Base-by-base conservation (phyloP, 2,329 filamentous ascomycete species). In the Karstenula rhodostoma region DNA sequence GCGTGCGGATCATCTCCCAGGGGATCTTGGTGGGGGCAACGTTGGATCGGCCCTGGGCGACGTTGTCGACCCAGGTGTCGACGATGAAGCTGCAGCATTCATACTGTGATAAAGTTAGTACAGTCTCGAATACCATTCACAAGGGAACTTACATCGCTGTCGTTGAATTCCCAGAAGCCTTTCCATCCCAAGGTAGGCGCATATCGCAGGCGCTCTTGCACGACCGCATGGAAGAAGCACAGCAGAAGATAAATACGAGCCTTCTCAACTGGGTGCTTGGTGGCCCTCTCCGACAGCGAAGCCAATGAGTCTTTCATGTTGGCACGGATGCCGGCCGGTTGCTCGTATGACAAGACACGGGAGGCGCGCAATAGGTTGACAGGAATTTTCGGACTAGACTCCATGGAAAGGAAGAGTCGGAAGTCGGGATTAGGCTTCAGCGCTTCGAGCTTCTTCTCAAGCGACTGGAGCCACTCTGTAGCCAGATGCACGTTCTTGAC, bases 81-180 rank as follows among this genome's bases (percentile, higher is more conserved):
- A 98, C 93, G 67, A 99, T 96, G 78, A 92, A 95, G 57, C 93
- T 92, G 48, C 92, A 97, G 81, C 95, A 99, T 85, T 99, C 94
- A 79, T 98, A 98, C 91, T 95, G 70, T 56, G 52, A 13, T 44
- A 25, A 23, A 46, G 52, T 81, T 73, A 83, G 78, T 57, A 23
- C 13, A 37, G 32, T 4, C 22, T 23, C 29, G 10, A 63, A 56
- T 66, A 35, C 22, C 2, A 55, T 12, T 22, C n/a, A 13, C 40
- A 17, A 13, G 17, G 12, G 32, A 67, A 89, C 92, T 91, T 87
- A 96, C 92, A 80, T 99, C 95, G 70, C 94, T 96, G 79, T 99
- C 96, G 76, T 99, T 99, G 79, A 99, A 99, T 80, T 99, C 96
- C 95, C 96, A 99, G 85, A 97, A 97, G 56, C 93, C 93, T 83